Evolutionary conservation across 805 yeast genomes (phyloP).

Genomic region (Candida ortonii): DNA sequence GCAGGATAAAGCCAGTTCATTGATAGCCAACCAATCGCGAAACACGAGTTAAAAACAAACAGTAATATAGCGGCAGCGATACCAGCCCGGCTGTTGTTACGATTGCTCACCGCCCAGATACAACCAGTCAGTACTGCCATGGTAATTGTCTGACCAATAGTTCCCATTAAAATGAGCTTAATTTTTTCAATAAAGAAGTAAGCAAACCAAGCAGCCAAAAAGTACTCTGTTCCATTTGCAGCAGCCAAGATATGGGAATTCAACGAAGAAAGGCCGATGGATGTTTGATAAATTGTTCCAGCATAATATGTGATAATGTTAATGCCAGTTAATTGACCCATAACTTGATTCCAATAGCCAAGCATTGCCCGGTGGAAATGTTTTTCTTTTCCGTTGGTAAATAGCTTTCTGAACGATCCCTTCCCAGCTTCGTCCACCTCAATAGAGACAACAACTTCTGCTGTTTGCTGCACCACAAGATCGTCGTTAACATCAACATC

Average conservation of each 20-base stretch:
- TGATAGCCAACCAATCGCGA: constrained; percentile 47
- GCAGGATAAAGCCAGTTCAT: constrained; percentile 58
- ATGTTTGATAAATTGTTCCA: constrained; percentile 49
- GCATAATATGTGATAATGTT: constrained; percentile 59
- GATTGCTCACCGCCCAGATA: constrained; percentile 29
- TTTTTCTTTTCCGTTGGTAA: constrained; percentile 41
- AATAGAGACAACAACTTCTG: constrained; percentile 22
- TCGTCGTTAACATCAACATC: constrained; percentile 24
- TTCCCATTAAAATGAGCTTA: constrained; percentile 31
- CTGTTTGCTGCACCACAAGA: constrained; percentile 13
- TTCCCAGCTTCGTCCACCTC: constrained; percentile 26
- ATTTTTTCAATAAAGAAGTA: constrained; percentile 43
- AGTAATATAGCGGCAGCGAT: constrained; percentile 48
- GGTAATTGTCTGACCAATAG: constrained; percentile 40
- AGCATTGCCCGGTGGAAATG: constrained; percentile 48
- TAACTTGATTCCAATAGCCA: constrained; percentile 42
- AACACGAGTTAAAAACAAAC: constrained; percentile 45
- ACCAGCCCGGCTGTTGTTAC: constrained; percentile 31
- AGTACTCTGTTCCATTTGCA: constrained; percentile 21
- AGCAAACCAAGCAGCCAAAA: constrained; percentile 38
- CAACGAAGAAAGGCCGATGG: constrained; percentile 43
- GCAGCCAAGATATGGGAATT: constrained; percentile 37
- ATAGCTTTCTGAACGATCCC: constrained; percentile 28
- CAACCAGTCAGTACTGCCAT: constrained; percentile 46
- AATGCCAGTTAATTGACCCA: constrained; percentile 54